phyloP scores from a whole-genome alignment of 2,329 filamentous ascomycete species.

The Endothia cerciana region DNA sequence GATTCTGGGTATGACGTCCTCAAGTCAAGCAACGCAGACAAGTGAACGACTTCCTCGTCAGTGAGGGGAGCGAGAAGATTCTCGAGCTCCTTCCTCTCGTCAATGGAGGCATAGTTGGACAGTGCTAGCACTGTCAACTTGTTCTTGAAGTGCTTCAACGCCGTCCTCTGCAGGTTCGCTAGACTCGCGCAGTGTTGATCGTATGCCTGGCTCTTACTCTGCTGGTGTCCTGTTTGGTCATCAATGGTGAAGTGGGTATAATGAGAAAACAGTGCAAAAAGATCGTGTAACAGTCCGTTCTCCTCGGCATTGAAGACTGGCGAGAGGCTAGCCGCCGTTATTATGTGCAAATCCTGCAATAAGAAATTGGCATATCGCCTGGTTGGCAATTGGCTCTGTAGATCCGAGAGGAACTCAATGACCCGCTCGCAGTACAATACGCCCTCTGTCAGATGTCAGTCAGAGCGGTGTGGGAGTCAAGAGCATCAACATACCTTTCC shows the following conservation, averaged over 20 bases:
- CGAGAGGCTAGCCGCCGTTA: constrained; percentile 78
- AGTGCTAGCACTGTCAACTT: constrained; percentile 90
- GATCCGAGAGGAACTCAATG: constrained; percentile 83
- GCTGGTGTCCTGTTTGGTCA: constrained; percentile 82
- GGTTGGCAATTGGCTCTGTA: constrained; percentile 92
- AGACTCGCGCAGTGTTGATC: constrained; percentile 78
- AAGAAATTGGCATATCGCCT: constrained; percentile 90
- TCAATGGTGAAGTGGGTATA: constrained; percentile 90
- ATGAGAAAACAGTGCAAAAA: constrained; percentile 79
- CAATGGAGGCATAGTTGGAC: constrained; percentile 89
- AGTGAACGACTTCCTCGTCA: constrained; percentile 72
- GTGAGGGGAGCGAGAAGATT: constrained; percentile 73
- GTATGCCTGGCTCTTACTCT: constrained; percentile 73
- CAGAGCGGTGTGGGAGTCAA: background rate
- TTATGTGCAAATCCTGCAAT: constrained; percentile 80
- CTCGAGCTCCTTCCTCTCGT: constrained; percentile 77
- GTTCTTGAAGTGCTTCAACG: constrained; percentile 81
- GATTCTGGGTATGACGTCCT: constrained; percentile 80
- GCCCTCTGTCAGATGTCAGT: constrained; percentile 55
- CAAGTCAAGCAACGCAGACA: constrained; percentile 75
- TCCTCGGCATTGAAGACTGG: constrained; percentile 75
- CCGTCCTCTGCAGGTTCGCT: constrained; percentile 77
- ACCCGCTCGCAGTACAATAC: constrained; percentile 90
- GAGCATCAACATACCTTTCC: constrained; percentile 45
- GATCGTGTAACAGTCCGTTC: constrained; percentile 78